These are phyloP conservation scores for Geotrichum restrictum DNA, from an alignment of 1,139 yeast genomes.

Conservation along the genomic window DNA sequence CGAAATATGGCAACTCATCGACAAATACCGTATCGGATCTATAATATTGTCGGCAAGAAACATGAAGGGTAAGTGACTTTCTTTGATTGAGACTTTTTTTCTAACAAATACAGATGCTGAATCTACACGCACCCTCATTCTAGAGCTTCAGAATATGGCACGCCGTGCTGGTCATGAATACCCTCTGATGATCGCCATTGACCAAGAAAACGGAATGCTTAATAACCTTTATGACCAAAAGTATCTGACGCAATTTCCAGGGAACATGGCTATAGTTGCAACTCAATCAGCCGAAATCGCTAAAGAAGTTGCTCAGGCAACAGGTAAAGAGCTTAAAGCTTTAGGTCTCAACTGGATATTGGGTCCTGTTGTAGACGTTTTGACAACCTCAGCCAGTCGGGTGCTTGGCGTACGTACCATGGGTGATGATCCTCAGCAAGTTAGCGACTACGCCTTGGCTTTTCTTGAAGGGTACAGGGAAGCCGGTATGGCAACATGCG, in stretches of 20 bases:
- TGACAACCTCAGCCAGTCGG: constrained; percentile 55
- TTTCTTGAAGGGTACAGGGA: constrained; percentile 54
- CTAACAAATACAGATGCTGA: constrained; percentile 41
- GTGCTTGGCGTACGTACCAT: constrained; percentile 60
- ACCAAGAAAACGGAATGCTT: constrained; percentile 50
- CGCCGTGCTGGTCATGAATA: constrained; percentile 49
- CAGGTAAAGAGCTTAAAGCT: constrained; percentile 51
- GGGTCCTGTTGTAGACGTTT: constrained; percentile 65
- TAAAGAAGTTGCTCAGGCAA: constrained; percentile 52
- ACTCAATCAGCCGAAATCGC: constrained; percentile 51
- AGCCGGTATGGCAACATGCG: constrained; percentile 57
- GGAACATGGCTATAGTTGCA: constrained; percentile 64
- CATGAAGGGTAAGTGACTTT: constrained; percentile 33
- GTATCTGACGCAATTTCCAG: constrained; percentile 56
- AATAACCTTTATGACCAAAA: constrained; percentile 55
- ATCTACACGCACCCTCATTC: constrained; percentile 50
- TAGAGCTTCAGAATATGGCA: constrained; percentile 56
- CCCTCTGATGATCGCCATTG: constrained; percentile 48
- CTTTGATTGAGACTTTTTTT: background rate
- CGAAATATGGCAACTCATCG: constrained; percentile 55
- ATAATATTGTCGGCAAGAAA: constrained; percentile 56
- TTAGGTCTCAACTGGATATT: constrained; percentile 57
- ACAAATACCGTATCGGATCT: constrained; percentile 53
- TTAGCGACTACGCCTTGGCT: constrained; percentile 52
- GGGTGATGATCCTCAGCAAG: constrained; percentile 61